Evolutionary conservation across 2,329 filamentous ascomycete genomes (phyloP), one percentile per base, ranked within the genome.

Genomic region (Phymatotrichopsis omnivora): DNA sequence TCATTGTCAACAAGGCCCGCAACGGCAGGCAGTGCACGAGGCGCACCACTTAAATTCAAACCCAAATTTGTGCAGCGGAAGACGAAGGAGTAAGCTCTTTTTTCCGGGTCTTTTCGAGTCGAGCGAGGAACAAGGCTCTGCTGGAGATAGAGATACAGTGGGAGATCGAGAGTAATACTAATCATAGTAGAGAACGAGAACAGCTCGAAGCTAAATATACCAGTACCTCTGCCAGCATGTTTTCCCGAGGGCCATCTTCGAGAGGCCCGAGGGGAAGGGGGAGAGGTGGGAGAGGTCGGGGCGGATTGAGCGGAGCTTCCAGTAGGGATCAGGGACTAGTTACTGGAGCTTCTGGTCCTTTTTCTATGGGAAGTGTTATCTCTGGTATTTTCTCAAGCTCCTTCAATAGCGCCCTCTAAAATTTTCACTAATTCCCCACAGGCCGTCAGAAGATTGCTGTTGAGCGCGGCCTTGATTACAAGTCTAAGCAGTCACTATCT

Each of bases 311-410:
- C 19, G 27, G 43, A 25, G 33, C 47, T 24, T 16, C 48, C 42
- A 33, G 40, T 4, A 36, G 34, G 31, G 17, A 40, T 20, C 45
- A 44, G 7, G n/a, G n/a, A n/a, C 35, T 47, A 10, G 22, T 31
- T 2, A 41, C 46, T 30, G 47, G 52, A 22, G 57, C 57, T 7
- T 56, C 53, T 24, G 56, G 54, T 5, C 56, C 56, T 2, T 58
- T 58, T 23, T 51, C 56, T 4, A 29, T 57, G 22, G 56, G 56
- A 6, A 56, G 52, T 33, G 41, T 58, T n/a, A 56, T 52, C 14
- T 48, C 47, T 10, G 46, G 30, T 19, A 49, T 53, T 48, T 42
- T 36, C 35, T 37, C 10, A 29, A 39, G 30, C 22, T 31, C 19
- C 29, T 29, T n/a, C 22, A 12, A 6, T 23, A 31, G 24, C 38